Evolutionary conservation across 2,329 filamentous ascomycete species (phyloP), one percentile per base, ranked within the genome.

Genomic region (Coniochaeta ligniaria): DNA sequence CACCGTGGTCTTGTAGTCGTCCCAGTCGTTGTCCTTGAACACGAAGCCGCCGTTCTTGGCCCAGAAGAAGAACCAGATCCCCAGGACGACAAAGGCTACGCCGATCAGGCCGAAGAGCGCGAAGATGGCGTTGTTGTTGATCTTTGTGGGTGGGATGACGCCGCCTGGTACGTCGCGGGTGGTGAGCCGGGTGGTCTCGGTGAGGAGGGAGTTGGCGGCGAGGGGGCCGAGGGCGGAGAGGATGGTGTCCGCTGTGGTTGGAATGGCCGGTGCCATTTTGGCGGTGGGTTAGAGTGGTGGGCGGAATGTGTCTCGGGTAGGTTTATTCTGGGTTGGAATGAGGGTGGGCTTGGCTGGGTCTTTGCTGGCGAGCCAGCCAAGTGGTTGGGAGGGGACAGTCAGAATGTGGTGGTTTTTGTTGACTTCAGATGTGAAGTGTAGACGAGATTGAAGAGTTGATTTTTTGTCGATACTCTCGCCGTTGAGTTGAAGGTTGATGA

Each of bases 11-110:
- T 98, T 98, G 84, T 99, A 99, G 70, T 99, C 95, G 6, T 98
- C 94, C 94, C 95, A 99, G 75, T 99, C 95, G 38, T 85, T 81
- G 64, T 96, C 79, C 55, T 83, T 83, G 81, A 92, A 98, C 64
- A 90, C 79, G 78, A 98, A 97, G 16, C 95, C 95, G 63, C 95
- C 95, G 68, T 98, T 96, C 76, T 90, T 94, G 61, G 94, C 94
- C 90, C 91, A 96, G 82, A 96, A 96, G 83, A 99, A 98, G 83
- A 99, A 97, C 93, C 95, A 99, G 70, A 98, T 92, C 26, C 82
- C 84, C 0, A 80, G 83, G 3, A 90, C 62, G 26, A 95, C 89
- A 71, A 98, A 89, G 35, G 78, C 85, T 0, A 87, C 86, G 36
- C 91, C 92, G 59, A 98, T 85, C 20, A 97, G 73, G 12, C 90